Conservation (phyloP, 176 grass and related monocot genomes). For the Tuctoria greenei region DNA sequence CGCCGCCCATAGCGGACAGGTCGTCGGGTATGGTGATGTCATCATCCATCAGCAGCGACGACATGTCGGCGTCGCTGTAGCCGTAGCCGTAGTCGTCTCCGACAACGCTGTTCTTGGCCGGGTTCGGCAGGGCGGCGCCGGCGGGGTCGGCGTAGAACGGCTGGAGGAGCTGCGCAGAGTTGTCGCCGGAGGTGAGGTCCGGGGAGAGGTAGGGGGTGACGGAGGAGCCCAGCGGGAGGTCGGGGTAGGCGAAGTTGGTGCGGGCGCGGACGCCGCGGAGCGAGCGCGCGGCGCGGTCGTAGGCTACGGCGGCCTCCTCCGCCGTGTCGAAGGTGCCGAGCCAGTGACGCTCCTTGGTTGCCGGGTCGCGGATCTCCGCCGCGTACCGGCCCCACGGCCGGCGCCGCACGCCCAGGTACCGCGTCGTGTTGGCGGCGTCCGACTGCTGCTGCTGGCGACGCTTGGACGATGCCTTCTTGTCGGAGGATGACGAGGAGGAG, state of each 20-base stretch:
- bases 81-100: background rate
- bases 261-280: constrained; percentile 73
- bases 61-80: constrained; percentile 23
- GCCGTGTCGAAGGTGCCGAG: constrained; percentile 96
- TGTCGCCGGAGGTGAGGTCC: constrained; percentile 58
- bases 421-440: constrained; percentile 43
- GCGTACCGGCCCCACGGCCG: constrained; percentile 95
- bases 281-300: constrained; percentile 84
- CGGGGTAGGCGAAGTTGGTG: constrained; percentile 96
- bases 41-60: constrained; percentile 40
- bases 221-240: constrained; percentile 89
- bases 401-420: constrained; percentile 84
- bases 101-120: background rate
- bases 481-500: constrained; percentile 15
- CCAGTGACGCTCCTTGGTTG: constrained; percentile 96
- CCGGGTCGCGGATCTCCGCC: constrained; percentile 95
- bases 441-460: constrained; percentile 36
- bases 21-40: constrained; percentile 48
- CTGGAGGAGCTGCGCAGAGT: constrained; percentile 44
- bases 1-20: constrained; percentile 7
- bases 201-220: constrained; percentile 95
- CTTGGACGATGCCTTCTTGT: constrained; percentile 56
- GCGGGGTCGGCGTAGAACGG: constrained; percentile 34
- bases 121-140: background rate
- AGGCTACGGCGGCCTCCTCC: constrained; percentile 92